Base-by-base conservation (phyloP, 371 early-diverging fungal genomes). In the Cokeromyces recurvatus region DNA sequence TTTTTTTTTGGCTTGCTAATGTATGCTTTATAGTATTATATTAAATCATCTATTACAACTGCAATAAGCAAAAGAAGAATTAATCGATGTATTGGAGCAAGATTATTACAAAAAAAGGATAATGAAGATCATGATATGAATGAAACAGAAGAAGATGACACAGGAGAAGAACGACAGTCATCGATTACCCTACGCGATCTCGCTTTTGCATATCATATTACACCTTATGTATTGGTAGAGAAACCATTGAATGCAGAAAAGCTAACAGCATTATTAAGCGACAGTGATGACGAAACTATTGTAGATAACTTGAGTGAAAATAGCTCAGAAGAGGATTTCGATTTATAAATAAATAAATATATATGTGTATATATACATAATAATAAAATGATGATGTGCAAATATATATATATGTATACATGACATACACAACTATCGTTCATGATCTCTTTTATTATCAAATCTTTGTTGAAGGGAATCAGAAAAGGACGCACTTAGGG, bases 31-130 rank as follows among this genome's bases (percentile, higher is more conserved):
- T 56, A 80, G 79, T 78, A 79, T 51, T 86, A 88, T 42, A 70
- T 88, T 48, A 86, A 86, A 51, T 83, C 78, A 46, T 76, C 86
- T 1, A 74, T 87, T 36, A 82, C 84, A 24, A 85, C 84, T 32
- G 79, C 81, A 27, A 78, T 88, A 27, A 78, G 71, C 59, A 86
- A 87, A 48, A 60, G 81, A 50, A 69, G 89, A 37, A 69, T 80
- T 4, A 86, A 87, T 55, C 71, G 86, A 35, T 67, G 84, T 1
- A 71, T 85, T 42, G 87, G 86, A 3, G 71, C 83, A n/a, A 37
- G 48, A 32, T 59, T 67, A 61, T 7, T 43, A 29, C 49, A 40
- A 2, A n/a, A 46, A 12, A 24, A 39, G 29, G 43, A 48, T 21
- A 38, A 25, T 1, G 37, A 46, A 4, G 35, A 34, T 34, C 14